Conservation (phyloP, 768 basidiomycete genomes). For the Mycena leptocephala region DNA sequence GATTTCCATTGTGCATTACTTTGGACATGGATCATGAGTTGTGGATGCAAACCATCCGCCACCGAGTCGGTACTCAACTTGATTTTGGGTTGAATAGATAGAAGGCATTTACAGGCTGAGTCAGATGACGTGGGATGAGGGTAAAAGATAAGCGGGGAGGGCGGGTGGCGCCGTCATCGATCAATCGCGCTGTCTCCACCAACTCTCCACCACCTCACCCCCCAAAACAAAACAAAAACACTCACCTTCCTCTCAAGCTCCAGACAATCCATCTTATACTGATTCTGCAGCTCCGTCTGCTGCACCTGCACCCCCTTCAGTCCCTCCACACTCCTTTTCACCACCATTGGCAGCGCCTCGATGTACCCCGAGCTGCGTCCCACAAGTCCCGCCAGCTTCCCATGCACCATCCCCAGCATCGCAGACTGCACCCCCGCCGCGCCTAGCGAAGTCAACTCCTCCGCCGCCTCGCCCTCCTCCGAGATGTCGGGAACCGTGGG, state of each 20-base stretch:
- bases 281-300: slow-evolving; percentile 91
- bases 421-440: slow-evolving; percentile 69
- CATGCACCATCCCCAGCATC: slow-evolving; percentile 91
- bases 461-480: slow-evolving; percentile 82
- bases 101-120: too few species aligned
- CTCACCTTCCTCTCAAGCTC: slow-evolving; percentile 96
- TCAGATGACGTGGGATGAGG: too few species aligned
- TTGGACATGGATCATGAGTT: too few species aligned
- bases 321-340: slow-evolving; percentile 90
- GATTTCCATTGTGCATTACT: too few species aligned
- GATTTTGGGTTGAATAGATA: too few species aligned
- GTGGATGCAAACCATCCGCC: too few species aligned
- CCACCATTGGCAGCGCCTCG: slow-evolving; percentile 86
- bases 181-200: too few species aligned
- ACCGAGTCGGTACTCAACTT: too few species aligned
- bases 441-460: slow-evolving; percentile 55
- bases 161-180: neutral
- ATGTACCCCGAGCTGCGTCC: slow-evolving; percentile 97
- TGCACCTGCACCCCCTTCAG: slow-evolving; percentile 95
- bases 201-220: neutral
- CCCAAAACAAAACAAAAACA: slow-evolving; percentile 8
- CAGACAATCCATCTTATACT: slow-evolving; percentile 96
- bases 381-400: slow-evolving; percentile 86
- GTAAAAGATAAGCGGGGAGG: too few species aligned
- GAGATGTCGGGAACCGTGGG: slow-evolving; percentile 92